Percentiles rank a stretch among this genome's conserved stretches.
phyloP scores from a whole-genome alignment of 148 eudicot genomes.

The Rhododendron molle region DNA sequence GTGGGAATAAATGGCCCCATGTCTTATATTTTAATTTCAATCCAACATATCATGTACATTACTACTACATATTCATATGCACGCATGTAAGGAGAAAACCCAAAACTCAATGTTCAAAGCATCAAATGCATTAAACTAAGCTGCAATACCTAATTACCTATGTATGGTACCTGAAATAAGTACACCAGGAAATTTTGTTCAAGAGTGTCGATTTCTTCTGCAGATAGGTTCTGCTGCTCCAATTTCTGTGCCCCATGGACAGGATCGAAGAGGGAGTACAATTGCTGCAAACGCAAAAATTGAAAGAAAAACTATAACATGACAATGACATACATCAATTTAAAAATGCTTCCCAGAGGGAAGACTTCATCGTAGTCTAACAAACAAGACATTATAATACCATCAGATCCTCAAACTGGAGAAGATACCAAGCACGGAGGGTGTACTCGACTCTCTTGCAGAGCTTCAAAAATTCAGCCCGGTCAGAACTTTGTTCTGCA shows the following conservation, averaged over 20 bases:
- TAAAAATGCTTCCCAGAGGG: background rate
- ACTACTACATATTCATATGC: background rate
- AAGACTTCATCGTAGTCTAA: background rate
- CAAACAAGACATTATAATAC: conserved; percentile 24
- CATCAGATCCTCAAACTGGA: conserved; percentile 92
- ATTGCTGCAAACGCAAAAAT: conserved; percentile 20
- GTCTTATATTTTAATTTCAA: background rate
- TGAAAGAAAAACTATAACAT: background rate
- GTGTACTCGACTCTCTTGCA: conserved; percentile 88
- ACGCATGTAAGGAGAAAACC: background rate
- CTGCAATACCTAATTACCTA: conserved; percentile 7
- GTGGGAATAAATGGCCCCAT: too few species aligned
- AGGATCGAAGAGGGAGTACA: conserved; percentile 91
- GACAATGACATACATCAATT: background rate
- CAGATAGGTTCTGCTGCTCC: conserved; percentile 72
- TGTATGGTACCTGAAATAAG: conserved; percentile 61
- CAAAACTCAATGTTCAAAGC: background rate
- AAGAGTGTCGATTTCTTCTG: conserved; percentile 70
- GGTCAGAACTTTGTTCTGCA: conserved; percentile 64
- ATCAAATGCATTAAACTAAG: conserved; percentile 3
- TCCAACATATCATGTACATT: background rate
- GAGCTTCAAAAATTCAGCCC: conserved; percentile 67
- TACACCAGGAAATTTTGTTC: conserved; percentile 81
- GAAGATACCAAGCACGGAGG: conserved; percentile 80
- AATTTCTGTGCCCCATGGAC: conserved; percentile 76